Evolutionary conservation across 176 grass and related monocot species (phyloP), one percentile per base, ranked within the genome.

Genomic region (Raddia guianensis): DNA sequence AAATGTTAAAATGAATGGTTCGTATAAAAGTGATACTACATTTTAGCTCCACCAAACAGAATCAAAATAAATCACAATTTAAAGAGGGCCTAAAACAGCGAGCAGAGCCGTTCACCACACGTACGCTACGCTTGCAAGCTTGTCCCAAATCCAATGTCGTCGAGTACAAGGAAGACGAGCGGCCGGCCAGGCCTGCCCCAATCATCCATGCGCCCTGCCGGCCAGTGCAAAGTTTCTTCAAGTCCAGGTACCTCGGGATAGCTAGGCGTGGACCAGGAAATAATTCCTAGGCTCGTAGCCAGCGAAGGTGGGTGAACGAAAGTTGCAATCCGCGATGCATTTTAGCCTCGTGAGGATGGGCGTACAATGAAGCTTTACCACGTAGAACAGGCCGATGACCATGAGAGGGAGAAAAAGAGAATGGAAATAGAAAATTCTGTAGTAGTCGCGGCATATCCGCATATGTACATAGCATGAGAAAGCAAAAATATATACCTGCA

Each of bases 161-260:
- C 52, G 63, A 75, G 62, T 34, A n/a, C 52, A 86, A 45, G 84
- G 35, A 86, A 45, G 84, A 47, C 70, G 60, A 35, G 49, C 68
- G 42, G 50, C 49, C 68, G 42, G 60, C 51, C 45, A 14, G 12
- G 50, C 51, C 45, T 10, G 12, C 61, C 8, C 8, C 50, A 48
- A 68, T 57, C 53, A 21, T 32, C 12, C 8, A n/a, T 52, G n/a
- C 3, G 40, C 21, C 18, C 48, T 37, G 71, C 18, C 8, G 49
- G 6, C 19, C 53, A 56, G 76, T 43, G 33, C 70, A 51, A 18
- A 32, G 32, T 11, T 47, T 5, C 62, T 35, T 80, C 21, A 56
- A 54, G 52, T 42, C 56, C 68, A 12, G 9, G 60, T 37, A 21
- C 57, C 18, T 21, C 20, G 53, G 20, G 19, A 8, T 40, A 16